These are phyloP conservation scores for Phialocephala subalpina DNA, from an alignment of 2,329 filamentous ascomycete genomes.

Conservation along the genomic window DNA sequence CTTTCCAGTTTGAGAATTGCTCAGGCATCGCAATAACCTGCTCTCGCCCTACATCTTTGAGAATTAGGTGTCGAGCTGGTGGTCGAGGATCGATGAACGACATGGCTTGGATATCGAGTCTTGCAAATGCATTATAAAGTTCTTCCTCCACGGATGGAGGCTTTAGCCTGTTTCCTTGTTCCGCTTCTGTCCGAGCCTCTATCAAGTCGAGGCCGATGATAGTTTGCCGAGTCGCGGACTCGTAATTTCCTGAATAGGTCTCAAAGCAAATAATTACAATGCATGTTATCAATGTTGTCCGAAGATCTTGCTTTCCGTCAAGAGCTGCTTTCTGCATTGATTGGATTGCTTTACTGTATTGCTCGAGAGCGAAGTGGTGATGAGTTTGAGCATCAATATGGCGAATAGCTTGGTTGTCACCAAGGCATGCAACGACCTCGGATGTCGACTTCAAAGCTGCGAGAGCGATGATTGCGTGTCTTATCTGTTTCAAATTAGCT, in stretches of 20 bases:
- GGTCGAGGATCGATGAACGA: constrained; percentile 16
- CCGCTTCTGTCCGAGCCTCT: not conserved
- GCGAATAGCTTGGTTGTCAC: constrained; percentile 16
- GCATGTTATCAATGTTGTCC: constrained; percentile 65
- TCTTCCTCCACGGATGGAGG: constrained; percentile 15
- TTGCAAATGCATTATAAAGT: constrained; percentile 14
- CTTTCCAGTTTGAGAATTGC: not conserved
- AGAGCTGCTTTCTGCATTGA: constrained; percentile 53
- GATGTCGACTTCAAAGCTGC: constrained; percentile 70
- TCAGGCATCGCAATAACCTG: constrained; percentile 14
- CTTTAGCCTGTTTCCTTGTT: not conserved
- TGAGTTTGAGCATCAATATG: constrained; percentile 46
- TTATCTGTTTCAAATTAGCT: constrained; percentile 63
- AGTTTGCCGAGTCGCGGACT: constrained; percentile 56
- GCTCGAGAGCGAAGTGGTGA: constrained; percentile 64
- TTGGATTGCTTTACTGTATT: constrained; percentile 64
- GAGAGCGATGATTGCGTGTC: constrained; percentile 69
- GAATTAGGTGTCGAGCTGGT: not conserved
- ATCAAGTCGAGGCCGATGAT: not conserved
- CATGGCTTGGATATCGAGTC: constrained; percentile 24
- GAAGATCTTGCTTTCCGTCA: constrained; percentile 50
- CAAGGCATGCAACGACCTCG: constrained; percentile 52
- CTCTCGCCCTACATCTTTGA: not conserved
- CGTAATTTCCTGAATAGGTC: constrained; percentile 68
- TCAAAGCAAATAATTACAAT: constrained; percentile 72